These are phyloP conservation scores for Colletotrichum somersetense DNA, from an alignment of 2,329 filamentous ascomycete species.

Conservation along the genomic window DNA sequence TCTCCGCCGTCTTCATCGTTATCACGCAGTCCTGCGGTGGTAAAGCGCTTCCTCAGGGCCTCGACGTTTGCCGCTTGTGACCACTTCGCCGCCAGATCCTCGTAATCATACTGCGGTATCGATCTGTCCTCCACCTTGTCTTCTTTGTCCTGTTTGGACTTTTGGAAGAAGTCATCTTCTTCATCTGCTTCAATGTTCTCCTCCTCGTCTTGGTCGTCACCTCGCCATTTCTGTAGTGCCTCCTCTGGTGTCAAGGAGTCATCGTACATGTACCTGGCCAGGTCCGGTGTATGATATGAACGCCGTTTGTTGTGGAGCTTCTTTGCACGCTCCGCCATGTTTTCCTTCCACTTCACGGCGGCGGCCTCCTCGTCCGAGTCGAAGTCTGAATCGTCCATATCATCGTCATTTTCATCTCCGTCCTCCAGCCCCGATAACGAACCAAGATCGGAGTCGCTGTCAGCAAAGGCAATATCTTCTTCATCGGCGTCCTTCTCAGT, in stretches of 20 bases:
- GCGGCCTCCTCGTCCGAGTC: slow-evolving; percentile 77
- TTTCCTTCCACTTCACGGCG: slow-evolving; percentile 87
- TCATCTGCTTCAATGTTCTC: slow-evolving; percentile 69
- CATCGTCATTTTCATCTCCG: slow-evolving; percentile 58
- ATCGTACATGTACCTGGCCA: slow-evolving; percentile 92
- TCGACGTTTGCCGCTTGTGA: slow-evolving; percentile 83
- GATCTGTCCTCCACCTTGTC: slow-evolving; percentile 83
- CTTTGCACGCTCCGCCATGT: slow-evolving; percentile 81
- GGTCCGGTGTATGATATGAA: slow-evolving; percentile 82
- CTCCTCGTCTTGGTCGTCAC: slow-evolving; percentile 70
- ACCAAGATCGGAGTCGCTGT: slow-evolving; percentile 96
- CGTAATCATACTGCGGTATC: slow-evolving; percentile 84
- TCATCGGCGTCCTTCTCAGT: slow-evolving; percentile 66
- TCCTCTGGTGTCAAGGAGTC: slow-evolving; percentile 80
- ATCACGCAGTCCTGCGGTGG: slow-evolving; percentile 69
- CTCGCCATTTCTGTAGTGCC: slow-evolving; percentile 84
- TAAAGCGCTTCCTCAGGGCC: slow-evolving; percentile 79
- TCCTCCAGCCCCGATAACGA: slow-evolving; percentile 77
- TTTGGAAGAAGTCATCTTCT: slow-evolving; percentile 75
- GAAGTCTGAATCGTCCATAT: slow-evolving; percentile 64
- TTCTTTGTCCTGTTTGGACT: slow-evolving; percentile 73
- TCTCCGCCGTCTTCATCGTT: slow-evolving; percentile 60
- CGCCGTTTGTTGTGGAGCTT: slow-evolving; percentile 77
- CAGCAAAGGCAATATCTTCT: slow-evolving; percentile 89
- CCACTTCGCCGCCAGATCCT: slow-evolving; percentile 88